These are phyloP conservation scores for Pythium dissimile DNA, from an alignment of 352 stramenopile species.

Conservation along the genomic window DNA sequence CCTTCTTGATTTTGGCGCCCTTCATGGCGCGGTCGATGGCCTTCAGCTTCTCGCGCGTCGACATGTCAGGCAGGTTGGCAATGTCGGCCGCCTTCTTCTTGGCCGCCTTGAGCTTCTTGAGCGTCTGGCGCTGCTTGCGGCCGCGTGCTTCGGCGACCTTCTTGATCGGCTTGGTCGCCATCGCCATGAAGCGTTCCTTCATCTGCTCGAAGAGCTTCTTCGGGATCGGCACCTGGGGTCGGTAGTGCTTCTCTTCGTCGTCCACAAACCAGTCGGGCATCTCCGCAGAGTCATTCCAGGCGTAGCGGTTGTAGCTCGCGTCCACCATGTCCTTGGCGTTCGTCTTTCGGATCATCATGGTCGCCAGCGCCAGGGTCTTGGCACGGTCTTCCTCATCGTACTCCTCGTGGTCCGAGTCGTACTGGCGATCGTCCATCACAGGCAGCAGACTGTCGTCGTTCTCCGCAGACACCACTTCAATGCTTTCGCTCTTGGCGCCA, in stretches of 20 bases:
- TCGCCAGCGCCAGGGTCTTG: slow-evolving; percentile 94
- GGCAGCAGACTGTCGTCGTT: slow-evolving; percentile 38
- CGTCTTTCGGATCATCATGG: slow-evolving; percentile 97
- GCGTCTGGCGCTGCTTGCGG: slow-evolving; percentile 92
- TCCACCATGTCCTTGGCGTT: slow-evolving; percentile 98
- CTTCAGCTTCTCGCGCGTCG: slow-evolving; percentile 97
- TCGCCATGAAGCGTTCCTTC: slow-evolving; percentile 95
- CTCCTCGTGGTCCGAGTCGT: slow-evolving; percentile 95
- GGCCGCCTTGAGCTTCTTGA: slow-evolving; percentile 94
- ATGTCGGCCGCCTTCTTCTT: slow-evolving; percentile 98
- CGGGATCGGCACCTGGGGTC: slow-evolving; percentile 96
- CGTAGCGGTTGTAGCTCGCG: slow-evolving; percentile 98
- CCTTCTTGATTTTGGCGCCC: slow-evolving; percentile 82
- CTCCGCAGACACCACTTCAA: slow-evolving; percentile 39
- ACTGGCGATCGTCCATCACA: slow-evolving; percentile 88
- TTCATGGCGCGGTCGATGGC: slow-evolving; percentile 97
- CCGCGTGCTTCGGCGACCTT: slow-evolving; percentile 98
- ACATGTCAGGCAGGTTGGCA: slow-evolving; percentile 96
- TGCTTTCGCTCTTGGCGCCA: slow-evolving; percentile 27
- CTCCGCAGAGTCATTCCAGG: slow-evolving; percentile 96
- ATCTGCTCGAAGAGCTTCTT: slow-evolving; percentile 98
- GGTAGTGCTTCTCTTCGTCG: slow-evolving; percentile 96
- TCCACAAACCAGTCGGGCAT: slow-evolving; percentile 98
- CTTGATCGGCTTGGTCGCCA: slow-evolving; percentile 97
- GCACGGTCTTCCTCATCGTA: slow-evolving; percentile 98